Evolutionary conservation across 2,329 filamentous ascomycete genomes (phyloP), one percentile per base, ranked within the genome.

Genomic region (Ophiosphaerella herpotricha): DNA sequence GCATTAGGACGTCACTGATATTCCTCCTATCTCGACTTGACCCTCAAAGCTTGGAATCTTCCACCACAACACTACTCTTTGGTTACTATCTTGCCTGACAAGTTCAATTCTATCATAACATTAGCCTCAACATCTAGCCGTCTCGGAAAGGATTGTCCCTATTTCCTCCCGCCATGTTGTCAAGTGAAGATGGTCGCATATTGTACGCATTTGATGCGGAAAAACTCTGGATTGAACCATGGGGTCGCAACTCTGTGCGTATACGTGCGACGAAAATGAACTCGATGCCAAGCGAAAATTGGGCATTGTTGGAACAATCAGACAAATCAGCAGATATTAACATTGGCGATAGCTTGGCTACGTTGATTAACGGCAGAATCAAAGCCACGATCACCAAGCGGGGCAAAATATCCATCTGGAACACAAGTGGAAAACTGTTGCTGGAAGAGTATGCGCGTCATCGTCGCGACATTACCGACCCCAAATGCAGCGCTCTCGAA

Each of bases 191-290:
- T 3, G 37, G 40, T 34, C 46, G 54, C 18, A 36, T 84, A 3
- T 80, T 86, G 50, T 87, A 82, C 64, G 82, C 80, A 52, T 80
- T 75, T 48, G 78, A 81, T 61, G 75, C 75, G n/a, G 77, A 81
- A 54, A 63, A 71, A 21, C 66, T 81, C 47, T 76, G 76, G 70
- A 70, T 82, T 44, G 76, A 82, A 43, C 65, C 78, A 32, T 82
- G 79, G 79, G 79, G 78, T 13, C 52, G 64, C 9, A 75, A 80
- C 52, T 77, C 79, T 1, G 58, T 82, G 5, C 76, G 80, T 31
- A 63, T 82, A 5, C 76, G 79, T 18, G 74, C 77, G 2, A 80
- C 78, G 13, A 77, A 78, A 52, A 62, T 52, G 39, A 31, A 41
- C n/a, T 34, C 46, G 6, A 67, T 68, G 61, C 66, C 66, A 3